Base-by-base conservation (phyloP, 2,329 filamentous ascomycete genomes). In the Dactylellina haptotyla region DNA sequence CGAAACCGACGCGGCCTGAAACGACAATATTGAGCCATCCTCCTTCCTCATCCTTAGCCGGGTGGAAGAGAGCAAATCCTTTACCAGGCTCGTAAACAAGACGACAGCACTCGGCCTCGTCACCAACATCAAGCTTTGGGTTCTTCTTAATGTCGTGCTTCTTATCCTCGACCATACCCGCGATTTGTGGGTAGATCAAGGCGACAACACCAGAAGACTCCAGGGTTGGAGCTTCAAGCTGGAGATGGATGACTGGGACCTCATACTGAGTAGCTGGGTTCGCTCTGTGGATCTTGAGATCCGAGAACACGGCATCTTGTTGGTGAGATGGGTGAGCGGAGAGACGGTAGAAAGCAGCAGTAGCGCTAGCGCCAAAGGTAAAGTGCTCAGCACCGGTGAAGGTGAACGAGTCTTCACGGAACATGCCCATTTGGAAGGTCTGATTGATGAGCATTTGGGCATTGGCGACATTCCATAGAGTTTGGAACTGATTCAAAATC, bases 51-150 rank as follows among this genome's bases (percentile, higher is more conserved):
- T 75, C 76, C 43, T 77, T 70, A 8, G 75, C 76, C 8, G 77
- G 77, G 20, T 79, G 77, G 54, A 76, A 77, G 14, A 78, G 75
- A 32, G 76, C 76, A 48, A 77, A 79, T 57, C 77, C 74, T 45
- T 73, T 70, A 6, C 74, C 72, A 0, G 65, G 41, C 3, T 61
- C 75, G 54, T 78, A 78, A 34, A 75, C 74, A 12, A 79, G 75
- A 43, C 76, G 67, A 58, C 77, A 78, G 69, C 77, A 78, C 59
- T 79, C 76, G 2, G 69, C 75, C 53, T 76, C 74, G 14, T 77
- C 77, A 9, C 75, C 75, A 14, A 65, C 75, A 30, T 77, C 75
- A 50, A 79, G 72, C 26, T 77, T 75, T 41, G 70, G 62, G 50
- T 66, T 48, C 70, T 46, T 77, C 75, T 59, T 75, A 45, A 23